These are phyloP conservation scores for Malassezia slooffiae DNA, from an alignment of 1,284 basidiomycete species.

Conservation along the genomic window DNA sequence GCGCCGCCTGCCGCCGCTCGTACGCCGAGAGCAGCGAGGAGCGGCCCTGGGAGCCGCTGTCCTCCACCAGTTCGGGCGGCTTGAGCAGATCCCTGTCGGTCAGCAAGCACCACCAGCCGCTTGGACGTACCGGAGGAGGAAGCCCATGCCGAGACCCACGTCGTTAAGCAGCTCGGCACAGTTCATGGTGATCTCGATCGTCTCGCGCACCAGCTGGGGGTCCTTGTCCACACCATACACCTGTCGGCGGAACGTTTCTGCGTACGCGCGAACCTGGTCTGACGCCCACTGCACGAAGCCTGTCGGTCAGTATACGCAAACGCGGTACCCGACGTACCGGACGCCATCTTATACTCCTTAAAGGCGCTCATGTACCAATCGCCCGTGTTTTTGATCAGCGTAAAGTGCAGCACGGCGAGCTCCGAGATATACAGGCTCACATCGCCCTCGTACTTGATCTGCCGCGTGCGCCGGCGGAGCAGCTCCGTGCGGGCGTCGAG, in stretches of 20 bases:
- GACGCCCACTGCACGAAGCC: constrained; percentile 85
- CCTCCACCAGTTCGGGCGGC: background rate
- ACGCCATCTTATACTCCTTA: constrained; percentile 84
- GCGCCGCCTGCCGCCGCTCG: too few relatives aligned
- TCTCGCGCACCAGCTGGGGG: constrained; percentile 20
- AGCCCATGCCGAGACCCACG: constrained; percentile 28
- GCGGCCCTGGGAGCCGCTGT: background rate
- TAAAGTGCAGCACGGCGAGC: constrained; percentile 71
- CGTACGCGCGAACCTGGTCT: constrained; percentile 70
- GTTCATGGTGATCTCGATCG: constrained; percentile 21
- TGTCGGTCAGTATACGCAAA: background rate
- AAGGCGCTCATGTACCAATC: constrained; percentile 97
- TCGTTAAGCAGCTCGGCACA: constrained; percentile 31
- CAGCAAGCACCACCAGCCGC: too few relatives aligned
- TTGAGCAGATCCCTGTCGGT: constrained; percentile 8
- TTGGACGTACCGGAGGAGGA: constrained; percentile 17
- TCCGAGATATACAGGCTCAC: constrained; percentile 66
- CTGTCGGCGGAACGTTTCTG: constrained; percentile 75
- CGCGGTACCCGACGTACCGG: constrained; percentile 42
- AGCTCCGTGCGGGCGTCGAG: constrained; percentile 66
- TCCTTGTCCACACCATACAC: constrained; percentile 57
- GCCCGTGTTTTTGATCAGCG: constrained; percentile 81
- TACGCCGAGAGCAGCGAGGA: too few relatives aligned
- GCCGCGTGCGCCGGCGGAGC: constrained; percentile 63
- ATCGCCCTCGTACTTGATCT: constrained; percentile 83